Conservation (phyloP, 805 yeast genomes). For the Ascoidea rubescens region DNA sequence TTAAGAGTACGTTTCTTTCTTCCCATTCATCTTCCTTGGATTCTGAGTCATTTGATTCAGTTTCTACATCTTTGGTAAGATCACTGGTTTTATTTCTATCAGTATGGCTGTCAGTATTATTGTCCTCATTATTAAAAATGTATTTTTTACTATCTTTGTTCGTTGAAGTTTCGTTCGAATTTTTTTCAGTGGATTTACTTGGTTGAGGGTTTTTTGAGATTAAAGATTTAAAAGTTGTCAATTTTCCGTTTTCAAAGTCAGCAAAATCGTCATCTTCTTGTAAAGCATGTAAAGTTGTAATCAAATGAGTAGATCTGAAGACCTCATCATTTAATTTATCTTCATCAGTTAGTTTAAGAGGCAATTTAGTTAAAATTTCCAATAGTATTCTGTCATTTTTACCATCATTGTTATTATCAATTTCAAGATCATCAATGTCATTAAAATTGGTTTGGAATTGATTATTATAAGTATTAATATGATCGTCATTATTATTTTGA, state of each 20-base stretch:
- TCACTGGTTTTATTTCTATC: constrained; percentile 17
- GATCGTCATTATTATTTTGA: constrained; percentile 17
- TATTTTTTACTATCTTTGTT: constrained; percentile 13
- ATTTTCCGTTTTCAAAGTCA: constrained; percentile 66
- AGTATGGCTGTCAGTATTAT: constrained; percentile 20
- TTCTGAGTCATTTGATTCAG: constrained; percentile 20
- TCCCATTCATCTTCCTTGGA: constrained; percentile 29
- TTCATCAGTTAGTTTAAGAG: constrained; percentile 37
- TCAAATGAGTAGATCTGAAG: constrained; percentile 68
- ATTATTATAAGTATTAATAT: constrained; percentile 12
- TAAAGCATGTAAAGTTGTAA: constrained; percentile 66
- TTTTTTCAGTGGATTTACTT: constrained; percentile 6
- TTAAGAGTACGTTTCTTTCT: constrained; percentile 25
- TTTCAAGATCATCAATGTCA: constrained; percentile 23
- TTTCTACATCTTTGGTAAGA: constrained; percentile 16
- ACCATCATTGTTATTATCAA: constrained; percentile 12
- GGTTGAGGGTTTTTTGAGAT: constrained; percentile 27
- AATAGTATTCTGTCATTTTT: constrained; percentile 29
- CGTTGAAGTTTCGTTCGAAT: constrained; percentile 12
- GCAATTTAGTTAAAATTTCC: constrained; percentile 32
- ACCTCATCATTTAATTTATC: constrained; percentile 71
- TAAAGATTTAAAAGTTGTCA: constrained; percentile 58
- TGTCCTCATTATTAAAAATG: constrained; percentile 18
- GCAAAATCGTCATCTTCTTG: constrained; percentile 77
- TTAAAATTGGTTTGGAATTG: too few species aligned